Base-by-base conservation (phyloP, 2,329 filamentous ascomycete species). In the Calonectria pseudoturangicola region DNA sequence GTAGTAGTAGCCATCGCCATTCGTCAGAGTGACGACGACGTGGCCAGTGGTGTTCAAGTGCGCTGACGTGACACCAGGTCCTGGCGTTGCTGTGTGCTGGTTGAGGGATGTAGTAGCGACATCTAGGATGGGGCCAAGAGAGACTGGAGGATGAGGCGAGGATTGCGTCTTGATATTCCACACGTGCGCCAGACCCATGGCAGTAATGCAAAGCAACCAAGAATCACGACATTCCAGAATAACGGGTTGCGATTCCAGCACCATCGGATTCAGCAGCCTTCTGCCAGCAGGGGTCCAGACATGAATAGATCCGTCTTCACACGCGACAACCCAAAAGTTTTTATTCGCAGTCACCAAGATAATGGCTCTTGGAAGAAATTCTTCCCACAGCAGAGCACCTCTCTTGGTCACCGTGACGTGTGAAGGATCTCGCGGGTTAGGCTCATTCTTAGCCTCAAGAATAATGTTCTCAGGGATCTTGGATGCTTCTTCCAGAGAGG, bases 1-100 rank as follows among this genome's bases (percentile, higher is more conserved):
- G 84, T 99, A 99, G 66, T 93, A 93, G 84, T 95, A 99, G 2
- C 97, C 97, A 79, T 99, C 96, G 25, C 97, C 97, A 79, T 98
- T 98, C 28, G 93, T 97, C 72, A 99, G 89, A 0, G 95, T 97
- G n/a, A 98, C 91, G 28, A 98, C 89, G 25, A 98, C 90, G 54
- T 95, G 90, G 1, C 97, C 97, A 67, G 92, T 93, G 0, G 94
- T 95, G 83, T 98, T 99, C 66, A 99, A 89, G 56, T 97, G 93
- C 3, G 96, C 97, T 64, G 96, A 97, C 5, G 97, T 97, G 43
- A 99, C 91, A 15, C 95, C 94, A 0, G 97, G 96, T 0, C 91
- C 95, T 4, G 91, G 90, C 12, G 94, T 96, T 3, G 95, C 88
- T 1, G 87, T 90, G 80, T 98, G 94, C 9, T 92, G 91, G 68